Conservation (phyloP, 352 stramenopile species). For the Phytophthora melonis region DNA sequence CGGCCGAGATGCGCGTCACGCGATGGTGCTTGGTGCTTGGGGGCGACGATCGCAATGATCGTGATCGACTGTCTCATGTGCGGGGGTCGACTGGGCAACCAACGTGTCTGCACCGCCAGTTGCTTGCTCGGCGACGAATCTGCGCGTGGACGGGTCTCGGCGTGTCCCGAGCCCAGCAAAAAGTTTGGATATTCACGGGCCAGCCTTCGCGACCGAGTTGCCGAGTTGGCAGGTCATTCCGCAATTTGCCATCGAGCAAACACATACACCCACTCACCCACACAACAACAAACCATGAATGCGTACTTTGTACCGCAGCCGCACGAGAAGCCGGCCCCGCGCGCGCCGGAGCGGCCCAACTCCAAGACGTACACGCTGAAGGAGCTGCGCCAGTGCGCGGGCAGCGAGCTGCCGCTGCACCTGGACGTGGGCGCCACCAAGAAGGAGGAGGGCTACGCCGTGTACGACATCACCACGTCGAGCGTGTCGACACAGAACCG, state of each 20-base stretch:
- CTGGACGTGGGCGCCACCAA: slow-evolving; percentile 54
- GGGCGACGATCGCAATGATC: slow-evolving; percentile 12
- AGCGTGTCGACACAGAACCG: slow-evolving; percentile 60
- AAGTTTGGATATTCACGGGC: slow-evolving; percentile 25
- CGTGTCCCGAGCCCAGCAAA: slow-evolving; percentile 27
- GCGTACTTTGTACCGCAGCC: slow-evolving; percentile 32
- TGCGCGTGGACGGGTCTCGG: slow-evolving; percentile 9
- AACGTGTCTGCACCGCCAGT: slow-evolving; percentile 5
- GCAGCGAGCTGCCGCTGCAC: slow-evolving; percentile 59
- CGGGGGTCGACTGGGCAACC: slow-evolving; percentile 25
- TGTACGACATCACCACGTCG: slow-evolving; percentile 63
- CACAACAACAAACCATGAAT: slow-evolving; percentile 34
- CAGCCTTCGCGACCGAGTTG: background rate
- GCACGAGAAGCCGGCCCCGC: slow-evolving; percentile 22
- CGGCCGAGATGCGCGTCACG: slow-evolving; percentile 13
- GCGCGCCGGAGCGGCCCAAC: slow-evolving; percentile 32
- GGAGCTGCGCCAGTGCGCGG: slow-evolving; percentile 48
- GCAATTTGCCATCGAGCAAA: slow-evolving; percentile 30
- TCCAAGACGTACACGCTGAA: slow-evolving; percentile 60
- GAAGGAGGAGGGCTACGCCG: slow-evolving; percentile 60
- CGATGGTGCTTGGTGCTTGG: slow-evolving; percentile 41
- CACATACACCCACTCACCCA: slow-evolving; percentile 11
- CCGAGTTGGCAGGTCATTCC: slow-evolving; percentile 21
- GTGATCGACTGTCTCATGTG: slow-evolving; percentile 33
- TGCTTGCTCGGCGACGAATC: slow-evolving; percentile 30